These are phyloP conservation scores for Fraxinus dipetala DNA, from an alignment of 305 asterid genomes.

Conservation along the genomic window DNA sequence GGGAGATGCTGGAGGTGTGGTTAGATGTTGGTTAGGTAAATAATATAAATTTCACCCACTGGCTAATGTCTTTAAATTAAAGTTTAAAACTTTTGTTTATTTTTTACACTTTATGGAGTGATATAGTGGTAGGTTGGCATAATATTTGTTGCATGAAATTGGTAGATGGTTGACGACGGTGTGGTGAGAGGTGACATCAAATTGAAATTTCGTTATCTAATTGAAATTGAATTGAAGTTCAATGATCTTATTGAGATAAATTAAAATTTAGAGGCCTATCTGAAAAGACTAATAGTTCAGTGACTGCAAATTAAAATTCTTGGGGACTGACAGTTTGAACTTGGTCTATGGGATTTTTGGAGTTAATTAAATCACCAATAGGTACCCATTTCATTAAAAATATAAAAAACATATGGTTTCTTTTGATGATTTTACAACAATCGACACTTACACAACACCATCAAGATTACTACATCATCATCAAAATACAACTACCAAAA, in stretches of 20 bases:
- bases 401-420: no score
- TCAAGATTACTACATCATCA: no score
- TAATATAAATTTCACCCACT: not conserved
- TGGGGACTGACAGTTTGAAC: not conserved
- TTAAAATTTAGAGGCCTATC: not conserved
- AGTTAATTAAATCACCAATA: no score
- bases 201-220: not conserved
- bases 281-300: not conserved
- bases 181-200: not conserved
- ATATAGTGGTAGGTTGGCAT: no score
- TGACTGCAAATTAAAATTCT: not conserved
- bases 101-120: no score
- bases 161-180: not conserved
- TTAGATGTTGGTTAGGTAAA: conserved; percentile 15
- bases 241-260: not conserved
- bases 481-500: no score
- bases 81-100: no score
- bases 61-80: no score
- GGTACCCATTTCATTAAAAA: no score
- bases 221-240: not conserved
- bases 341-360: not conserved
- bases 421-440: no score
- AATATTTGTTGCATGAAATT: not conserved
- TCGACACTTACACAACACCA: no score
- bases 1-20: not conserved